A percentile compares a stretch with the other conserved stretches of the same genome.
These are phyloP conservation scores for Fusarium pseudonygamai DNA, from an alignment of 2,329 filamentous ascomycete species.

Conservation along the genomic window DNA sequence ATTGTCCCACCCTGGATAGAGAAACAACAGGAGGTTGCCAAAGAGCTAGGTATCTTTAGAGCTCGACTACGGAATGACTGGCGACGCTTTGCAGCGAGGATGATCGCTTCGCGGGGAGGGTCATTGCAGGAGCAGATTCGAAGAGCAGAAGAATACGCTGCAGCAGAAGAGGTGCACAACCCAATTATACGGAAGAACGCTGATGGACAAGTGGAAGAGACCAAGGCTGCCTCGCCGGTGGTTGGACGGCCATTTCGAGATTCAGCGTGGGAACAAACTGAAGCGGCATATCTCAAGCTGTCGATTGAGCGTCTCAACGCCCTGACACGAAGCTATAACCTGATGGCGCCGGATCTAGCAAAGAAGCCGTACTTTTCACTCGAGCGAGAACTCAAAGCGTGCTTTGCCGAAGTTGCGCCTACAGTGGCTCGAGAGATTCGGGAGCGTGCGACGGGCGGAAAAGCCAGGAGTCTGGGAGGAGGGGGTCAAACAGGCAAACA, in stretches of 20 bases:
- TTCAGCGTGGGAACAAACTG: slow-evolving; percentile 75
- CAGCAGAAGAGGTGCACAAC: slow-evolving; percentile 75
- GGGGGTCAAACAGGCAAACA: slow-evolving; percentile 48
- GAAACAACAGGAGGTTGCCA: slow-evolving; percentile 90
- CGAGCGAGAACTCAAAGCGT: slow-evolving; percentile 80
- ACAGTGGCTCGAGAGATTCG: slow-evolving; percentile 76
- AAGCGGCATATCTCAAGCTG: slow-evolving; percentile 78
- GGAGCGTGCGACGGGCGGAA: slow-evolving; percentile 64
- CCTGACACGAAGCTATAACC: slow-evolving; percentile 87
- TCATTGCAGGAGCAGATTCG: slow-evolving; percentile 76
- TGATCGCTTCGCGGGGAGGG: slow-evolving; percentile 82
- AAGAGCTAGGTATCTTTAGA: slow-evolving; percentile 75
- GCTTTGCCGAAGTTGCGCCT: slow-evolving; percentile 88
- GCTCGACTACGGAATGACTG: slow-evolving; percentile 81
- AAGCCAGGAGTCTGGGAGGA: slow-evolving; percentile 48
- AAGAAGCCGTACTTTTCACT: slow-evolving; percentile 93
- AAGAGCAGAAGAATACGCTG: slow-evolving; percentile 77
- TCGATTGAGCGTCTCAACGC: slow-evolving; percentile 81
- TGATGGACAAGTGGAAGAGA: slow-evolving; percentile 50
- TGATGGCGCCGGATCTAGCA: slow-evolving; percentile 90
- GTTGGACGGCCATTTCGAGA: slow-evolving; percentile 76
- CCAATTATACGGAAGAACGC: slow-evolving; percentile 59
- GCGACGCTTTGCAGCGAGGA: slow-evolving; percentile 81
- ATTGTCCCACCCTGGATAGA: slow-evolving; percentile 98
- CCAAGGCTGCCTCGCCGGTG: slow-evolving; percentile 49